Percentiles rank a stretch among this genome's conserved stretches.
Evolutionary conservation across 768 basidiomycete species (phyloP).

Genomic region (Mycena metata): DNA sequence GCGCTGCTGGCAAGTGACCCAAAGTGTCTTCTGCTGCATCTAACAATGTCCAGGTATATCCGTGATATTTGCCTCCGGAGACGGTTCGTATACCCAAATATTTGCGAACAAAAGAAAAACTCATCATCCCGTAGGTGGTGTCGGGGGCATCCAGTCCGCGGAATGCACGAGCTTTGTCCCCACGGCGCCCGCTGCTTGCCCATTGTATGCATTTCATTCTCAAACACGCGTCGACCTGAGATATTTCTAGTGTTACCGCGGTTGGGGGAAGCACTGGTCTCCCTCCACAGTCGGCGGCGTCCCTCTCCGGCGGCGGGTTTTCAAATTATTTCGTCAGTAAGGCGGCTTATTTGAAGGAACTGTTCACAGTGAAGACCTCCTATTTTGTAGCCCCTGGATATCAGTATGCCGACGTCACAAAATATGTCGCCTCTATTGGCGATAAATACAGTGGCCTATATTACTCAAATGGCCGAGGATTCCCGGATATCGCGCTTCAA

Average conservation of each 20-base stretch:
- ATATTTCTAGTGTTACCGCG: constrained; percentile 57
- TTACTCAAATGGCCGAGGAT: constrained; percentile 28
- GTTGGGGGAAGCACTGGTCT: constrained; percentile 61
- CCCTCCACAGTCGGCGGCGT: constrained; percentile 54
- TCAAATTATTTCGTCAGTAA: constrained; percentile 40
- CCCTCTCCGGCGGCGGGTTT: constrained; percentile 50
- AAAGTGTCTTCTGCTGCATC: background rate
- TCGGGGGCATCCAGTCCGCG: constrained; percentile 35
- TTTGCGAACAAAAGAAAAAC: constrained; percentile 35
- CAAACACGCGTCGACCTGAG: constrained; percentile 51
- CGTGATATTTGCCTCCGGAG: constrained; percentile 51
- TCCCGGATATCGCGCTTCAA: constrained; percentile 36
- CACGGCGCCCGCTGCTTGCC: constrained; percentile 49
- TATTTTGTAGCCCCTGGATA: too few species aligned
- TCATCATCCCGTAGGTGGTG: constrained; percentile 21
- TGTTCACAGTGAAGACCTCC: too few species aligned
- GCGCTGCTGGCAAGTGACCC: constrained; percentile 46
- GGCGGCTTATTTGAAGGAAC: too few species aligned
- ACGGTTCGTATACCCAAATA: constrained; percentile 29
- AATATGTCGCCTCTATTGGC: constrained; percentile 38
- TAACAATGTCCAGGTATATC: constrained; percentile 33
- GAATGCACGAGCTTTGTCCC: constrained; percentile 55
- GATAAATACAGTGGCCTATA: constrained; percentile 49
- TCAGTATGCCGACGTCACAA: constrained; percentile 35
- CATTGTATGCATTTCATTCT: constrained; percentile 44